phyloP scores from a whole-genome alignment of 2,329 filamentous ascomycete genomes.

The Coleophoma cylindrospora region DNA sequence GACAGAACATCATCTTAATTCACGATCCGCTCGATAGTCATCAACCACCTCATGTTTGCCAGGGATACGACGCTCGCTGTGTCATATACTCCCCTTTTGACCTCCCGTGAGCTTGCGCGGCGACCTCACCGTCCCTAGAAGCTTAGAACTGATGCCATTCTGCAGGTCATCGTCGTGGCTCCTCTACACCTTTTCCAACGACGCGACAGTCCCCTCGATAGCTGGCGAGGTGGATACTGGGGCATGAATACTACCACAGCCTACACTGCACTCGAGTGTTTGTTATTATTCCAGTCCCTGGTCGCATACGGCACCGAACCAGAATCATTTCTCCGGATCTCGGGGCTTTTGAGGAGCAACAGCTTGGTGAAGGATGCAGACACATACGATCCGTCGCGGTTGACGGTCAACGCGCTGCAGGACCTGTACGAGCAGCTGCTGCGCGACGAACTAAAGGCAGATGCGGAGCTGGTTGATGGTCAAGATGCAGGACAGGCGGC shows the following conservation, averaged over 20 bases:
- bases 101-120: conserved; percentile 5
- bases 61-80: conserved; percentile 6
- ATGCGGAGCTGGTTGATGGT: conserved; percentile 30
- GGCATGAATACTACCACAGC: conserved; percentile 53
- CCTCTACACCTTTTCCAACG: conserved; percentile 47
- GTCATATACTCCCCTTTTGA: not conserved
- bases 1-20: conserved; percentile 9
- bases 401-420: conserved; percentile 74
- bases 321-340: conserved; percentile 65
- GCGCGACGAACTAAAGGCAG: conserved; percentile 62
- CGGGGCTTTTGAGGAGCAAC: conserved; percentile 69
- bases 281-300: conserved; percentile 79
- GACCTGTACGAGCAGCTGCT: conserved; percentile 73
- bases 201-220: conserved; percentile 50
- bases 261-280: conserved; percentile 81
- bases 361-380: conserved; percentile 64
- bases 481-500: conserved; percentile 44
- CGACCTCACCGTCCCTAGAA: not conserved
- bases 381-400: conserved; percentile 66
- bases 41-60: conserved; percentile 8
- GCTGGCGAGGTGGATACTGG: conserved; percentile 48
- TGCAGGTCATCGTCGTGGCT: conserved; percentile 38
- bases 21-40: conserved; percentile 3
- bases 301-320: conserved; percentile 61
- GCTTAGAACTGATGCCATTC: not conserved